Percentiles rank a stretch among this genome's conserved stretches.
Evolutionary conservation across 2,329 filamentous ascomycete genomes (phyloP).

Genomic region (Fusarium sp.): DNA sequence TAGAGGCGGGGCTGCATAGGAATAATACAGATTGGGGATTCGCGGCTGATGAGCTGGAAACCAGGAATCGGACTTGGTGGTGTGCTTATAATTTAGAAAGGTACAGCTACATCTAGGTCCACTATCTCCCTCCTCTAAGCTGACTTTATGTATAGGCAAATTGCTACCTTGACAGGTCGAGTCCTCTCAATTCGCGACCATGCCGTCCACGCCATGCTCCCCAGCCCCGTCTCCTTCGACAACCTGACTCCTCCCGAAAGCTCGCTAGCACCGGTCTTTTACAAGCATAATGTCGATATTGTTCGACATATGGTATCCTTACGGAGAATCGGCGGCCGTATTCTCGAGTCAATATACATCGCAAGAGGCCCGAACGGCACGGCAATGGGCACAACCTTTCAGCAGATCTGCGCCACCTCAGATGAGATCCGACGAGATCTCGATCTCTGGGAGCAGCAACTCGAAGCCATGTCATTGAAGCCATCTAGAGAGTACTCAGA

Average conservation of each 20-base stretch:
- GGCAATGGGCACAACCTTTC: too few relatives aligned
- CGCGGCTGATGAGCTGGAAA: not conserved
- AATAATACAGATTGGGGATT: constrained; percentile 2
- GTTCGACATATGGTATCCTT: not conserved
- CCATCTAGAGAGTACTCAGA: not conserved
- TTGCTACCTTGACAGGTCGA: not conserved
- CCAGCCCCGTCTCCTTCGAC: not conserved
- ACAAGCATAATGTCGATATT: not conserved
- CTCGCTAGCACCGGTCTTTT: accelerated
- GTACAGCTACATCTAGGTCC: too few relatives aligned
- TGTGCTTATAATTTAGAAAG: constrained; percentile 5
- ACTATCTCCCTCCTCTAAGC: too few relatives aligned
- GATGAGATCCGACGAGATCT: not conserved
- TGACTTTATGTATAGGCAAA: too few relatives aligned
- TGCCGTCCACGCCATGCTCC: not conserved
- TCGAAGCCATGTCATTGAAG: not conserved
- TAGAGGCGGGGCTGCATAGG: not conserved
- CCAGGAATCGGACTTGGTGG: constrained; percentile 12
- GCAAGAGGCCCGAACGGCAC: too few relatives aligned
- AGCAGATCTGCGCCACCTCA: not conserved
- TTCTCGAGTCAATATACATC: constrained; percentile 9
- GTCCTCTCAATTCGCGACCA: not conserved
- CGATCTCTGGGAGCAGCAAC: not conserved
- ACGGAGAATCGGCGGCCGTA: not conserved
- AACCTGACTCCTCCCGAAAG: not conserved